These are phyloP conservation scores for Ananas comosus DNA, from an alignment of 176 grass and related monocot species.

Conservation along the genomic window DNA sequence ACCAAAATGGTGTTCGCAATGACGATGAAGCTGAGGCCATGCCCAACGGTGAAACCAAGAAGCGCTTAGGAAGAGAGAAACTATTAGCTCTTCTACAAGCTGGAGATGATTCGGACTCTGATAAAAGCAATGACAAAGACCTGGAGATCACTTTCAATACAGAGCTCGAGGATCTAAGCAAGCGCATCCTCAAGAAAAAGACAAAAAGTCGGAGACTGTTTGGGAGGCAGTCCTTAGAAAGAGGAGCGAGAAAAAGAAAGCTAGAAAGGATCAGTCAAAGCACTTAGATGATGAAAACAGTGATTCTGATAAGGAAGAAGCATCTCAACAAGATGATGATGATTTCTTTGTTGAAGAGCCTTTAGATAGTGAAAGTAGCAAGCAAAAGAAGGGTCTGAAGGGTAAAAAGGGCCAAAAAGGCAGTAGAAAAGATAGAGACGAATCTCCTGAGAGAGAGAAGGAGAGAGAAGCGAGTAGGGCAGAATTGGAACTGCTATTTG, in stretches of 20 bases:
- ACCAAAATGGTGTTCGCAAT: constrained; percentile 12
- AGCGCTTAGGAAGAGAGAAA: constrained; percentile 49
- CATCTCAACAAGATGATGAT: constrained; percentile 38
- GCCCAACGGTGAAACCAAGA: constrained; percentile 27
- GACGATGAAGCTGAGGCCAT: background rate
- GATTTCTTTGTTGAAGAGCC: constrained; percentile 49
- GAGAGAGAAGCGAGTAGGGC: constrained; percentile 61
- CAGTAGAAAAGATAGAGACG: constrained; percentile 32
- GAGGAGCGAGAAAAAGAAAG: constrained; percentile 69
- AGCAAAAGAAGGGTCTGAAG: constrained; percentile 33
- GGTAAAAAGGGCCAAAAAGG: constrained; percentile 23
- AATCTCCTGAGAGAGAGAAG: constrained; percentile 26
- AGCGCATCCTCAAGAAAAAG: constrained; percentile 63
- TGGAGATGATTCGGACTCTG: constrained; percentile 49
- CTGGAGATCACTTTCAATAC: constrained; percentile 91
- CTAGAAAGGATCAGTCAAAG: constrained; percentile 32
- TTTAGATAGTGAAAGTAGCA: constrained; percentile 40
- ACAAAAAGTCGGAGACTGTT: constrained; percentile 49
- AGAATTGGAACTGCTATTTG: constrained; percentile 76
- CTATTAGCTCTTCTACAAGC: constrained; percentile 39
- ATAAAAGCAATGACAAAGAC: constrained; percentile 39
- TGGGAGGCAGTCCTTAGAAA: constrained; percentile 84
- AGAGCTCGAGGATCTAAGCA: constrained; percentile 70
- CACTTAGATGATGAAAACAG: constrained; percentile 31
- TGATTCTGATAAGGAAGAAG: constrained; percentile 34